Evolutionary conservation across 345 rosid genomes (phyloP).

Genomic region (Passiflora organensis): DNA sequence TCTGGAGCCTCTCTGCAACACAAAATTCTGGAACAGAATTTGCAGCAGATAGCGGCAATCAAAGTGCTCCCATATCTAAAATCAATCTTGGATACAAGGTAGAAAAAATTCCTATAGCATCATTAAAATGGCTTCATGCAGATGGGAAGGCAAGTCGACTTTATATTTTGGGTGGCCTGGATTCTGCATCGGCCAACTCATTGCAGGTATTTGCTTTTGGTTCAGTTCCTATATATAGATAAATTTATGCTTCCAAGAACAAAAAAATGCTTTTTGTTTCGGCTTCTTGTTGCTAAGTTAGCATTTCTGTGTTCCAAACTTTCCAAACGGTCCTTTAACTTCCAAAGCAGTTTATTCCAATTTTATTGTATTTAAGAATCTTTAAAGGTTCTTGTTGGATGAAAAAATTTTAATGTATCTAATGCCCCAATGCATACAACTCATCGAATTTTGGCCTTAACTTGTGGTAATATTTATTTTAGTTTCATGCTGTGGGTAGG

Average conservation of each 20-base stretch:
- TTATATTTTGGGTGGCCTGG: conserved; percentile 55
- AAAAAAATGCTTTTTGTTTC: no score
- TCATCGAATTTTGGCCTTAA: not conserved
- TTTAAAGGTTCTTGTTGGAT: no score
- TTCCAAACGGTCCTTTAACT: no score
- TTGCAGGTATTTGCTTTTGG: conserved; percentile 41
- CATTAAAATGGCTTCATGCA: conserved; percentile 59
- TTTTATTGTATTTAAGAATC: no score
- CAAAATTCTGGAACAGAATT: conserved; percentile 32
- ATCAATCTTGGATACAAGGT: conserved; percentile 79
- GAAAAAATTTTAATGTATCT: no score
- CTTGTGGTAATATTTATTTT: not conserved
- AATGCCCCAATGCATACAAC: not conserved
- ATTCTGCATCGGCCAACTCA: conserved; percentile 43
- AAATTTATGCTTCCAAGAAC: no score
- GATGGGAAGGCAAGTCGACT: conserved; percentile 77
- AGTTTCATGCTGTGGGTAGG: conserved; percentile 29
- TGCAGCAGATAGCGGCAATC: conserved; percentile 35
- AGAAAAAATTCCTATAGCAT: conserved; percentile 65
- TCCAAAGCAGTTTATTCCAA: no score
- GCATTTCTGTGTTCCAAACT: no score
- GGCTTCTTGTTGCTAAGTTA: no score
- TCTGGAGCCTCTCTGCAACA: conserved; percentile 55
- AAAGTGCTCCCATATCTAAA: conserved; percentile 46
- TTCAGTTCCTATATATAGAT: no score